phyloP scores from a whole-genome alignment of 306 rosid species.

The Vicia faba region DNA sequence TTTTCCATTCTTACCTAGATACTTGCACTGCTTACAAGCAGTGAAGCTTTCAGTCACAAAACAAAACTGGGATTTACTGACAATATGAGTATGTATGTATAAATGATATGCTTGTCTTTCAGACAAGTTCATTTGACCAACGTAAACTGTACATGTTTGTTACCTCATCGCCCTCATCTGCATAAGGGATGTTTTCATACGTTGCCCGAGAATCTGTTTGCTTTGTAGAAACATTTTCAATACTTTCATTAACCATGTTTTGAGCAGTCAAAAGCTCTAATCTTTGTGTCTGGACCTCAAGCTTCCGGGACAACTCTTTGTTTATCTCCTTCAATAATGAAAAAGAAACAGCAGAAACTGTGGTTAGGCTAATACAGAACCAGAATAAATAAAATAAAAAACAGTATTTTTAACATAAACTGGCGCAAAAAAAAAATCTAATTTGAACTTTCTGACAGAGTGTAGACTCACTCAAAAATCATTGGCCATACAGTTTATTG shows the following conservation, averaged over 20 bases:
- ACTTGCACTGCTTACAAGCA: background rate
- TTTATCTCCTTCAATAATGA: slow-evolving; percentile 68
- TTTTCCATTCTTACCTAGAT: slow-evolving; percentile 1
- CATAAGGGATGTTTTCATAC: slow-evolving; percentile 61
- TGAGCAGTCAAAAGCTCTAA: slow-evolving; percentile 90
- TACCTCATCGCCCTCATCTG: slow-evolving; percentile 99
- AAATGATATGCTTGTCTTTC: slow-evolving; percentile 19
- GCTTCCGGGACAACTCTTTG: slow-evolving; percentile 78
- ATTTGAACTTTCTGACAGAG: slow-evolving; percentile 11
- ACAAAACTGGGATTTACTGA: background rate
- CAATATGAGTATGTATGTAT: slow-evolving; percentile 8
- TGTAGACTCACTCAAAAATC: background rate
- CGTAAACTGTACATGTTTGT: background rate
- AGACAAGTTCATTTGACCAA: slow-evolving; percentile 7
- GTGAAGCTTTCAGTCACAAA: slow-evolving; percentile 10
- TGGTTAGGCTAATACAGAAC: slow-evolving; percentile 11
- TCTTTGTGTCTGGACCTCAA: slow-evolving; percentile 94
- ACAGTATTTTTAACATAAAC: background rate
- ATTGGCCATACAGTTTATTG: slow-evolving; percentile 1
- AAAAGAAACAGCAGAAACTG: slow-evolving; percentile 38
- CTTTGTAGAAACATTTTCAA: slow-evolving; percentile 56
- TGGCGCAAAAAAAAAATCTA: background rate
- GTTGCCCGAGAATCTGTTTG: slow-evolving; percentile 54
- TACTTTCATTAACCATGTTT: slow-evolving; percentile 70
- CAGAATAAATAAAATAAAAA: slow-evolving; percentile 5